phyloP scores from a whole-genome alignment of 2,329 filamentous ascomycete genomes.

The Claviceps purpurea region DNA sequence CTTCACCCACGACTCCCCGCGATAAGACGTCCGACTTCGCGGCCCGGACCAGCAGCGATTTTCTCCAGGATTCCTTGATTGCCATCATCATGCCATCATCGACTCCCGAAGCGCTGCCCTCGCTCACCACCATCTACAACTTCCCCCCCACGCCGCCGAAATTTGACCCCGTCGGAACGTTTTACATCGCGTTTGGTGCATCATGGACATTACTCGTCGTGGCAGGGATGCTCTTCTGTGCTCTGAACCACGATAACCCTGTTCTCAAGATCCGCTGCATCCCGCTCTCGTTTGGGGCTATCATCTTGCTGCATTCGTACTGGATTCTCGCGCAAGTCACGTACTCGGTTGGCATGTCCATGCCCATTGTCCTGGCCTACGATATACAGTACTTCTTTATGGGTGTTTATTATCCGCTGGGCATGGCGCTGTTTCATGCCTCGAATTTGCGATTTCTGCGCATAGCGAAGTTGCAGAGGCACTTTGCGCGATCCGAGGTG shows the following conservation, averaged over 20 bases:
- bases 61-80: too few relatives aligned
- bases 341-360: conserved; percentile 26
- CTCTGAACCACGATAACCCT: conserved; percentile 18
- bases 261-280: conserved; percentile 27
- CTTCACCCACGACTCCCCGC: not conserved
- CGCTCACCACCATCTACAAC: conserved; percentile 3
- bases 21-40: not conserved
- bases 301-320: conserved; percentile 24
- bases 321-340: conserved; percentile 28
- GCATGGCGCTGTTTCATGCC: conserved; percentile 54
- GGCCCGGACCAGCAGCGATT: not conserved
- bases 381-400: conserved; percentile 50
- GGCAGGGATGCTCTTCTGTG: conserved; percentile 22
- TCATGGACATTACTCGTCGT: conserved; percentile 18
- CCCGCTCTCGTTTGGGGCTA: conserved; percentile 20
- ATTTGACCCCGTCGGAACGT: conserved; percentile 17
- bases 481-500: conserved; percentile 6
- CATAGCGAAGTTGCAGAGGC: conserved; percentile 32
- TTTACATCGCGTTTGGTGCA: conserved; percentile 15
- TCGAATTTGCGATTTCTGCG: conserved; percentile 47
- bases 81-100: not conserved
- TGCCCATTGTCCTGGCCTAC: conserved; percentile 29
- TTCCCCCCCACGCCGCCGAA: conserved; percentile 11
- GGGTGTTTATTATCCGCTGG: conserved; percentile 48
- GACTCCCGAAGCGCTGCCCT: not conserved